A percentile compares a stretch with the other conserved stretches of the same genome.
Evolutionary conservation across 2,329 filamentous ascomycete genomes (phyloP).

Genomic region (Moelleriella libera): DNA sequence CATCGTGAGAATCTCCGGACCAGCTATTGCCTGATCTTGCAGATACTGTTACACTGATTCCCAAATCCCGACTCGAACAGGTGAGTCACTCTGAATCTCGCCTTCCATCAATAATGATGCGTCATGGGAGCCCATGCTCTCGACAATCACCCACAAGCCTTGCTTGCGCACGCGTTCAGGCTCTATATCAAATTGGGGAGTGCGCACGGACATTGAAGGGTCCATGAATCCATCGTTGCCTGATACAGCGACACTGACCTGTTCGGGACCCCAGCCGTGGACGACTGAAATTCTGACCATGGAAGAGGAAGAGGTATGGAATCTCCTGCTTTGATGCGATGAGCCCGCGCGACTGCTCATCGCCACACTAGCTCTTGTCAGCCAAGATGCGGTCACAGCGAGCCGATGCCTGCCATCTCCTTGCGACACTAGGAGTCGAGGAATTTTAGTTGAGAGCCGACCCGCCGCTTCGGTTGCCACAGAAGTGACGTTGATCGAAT

Average conservation of each 20-base stretch:
- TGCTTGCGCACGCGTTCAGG: conserved; percentile 40
- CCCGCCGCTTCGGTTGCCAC: conserved; percentile 66
- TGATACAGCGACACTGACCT: conserved; percentile 48
- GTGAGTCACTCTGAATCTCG: conserved; percentile 36
- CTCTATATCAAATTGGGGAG: conserved; percentile 60
- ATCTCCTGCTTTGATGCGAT: conserved; percentile 9
- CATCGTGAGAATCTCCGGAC: no score
- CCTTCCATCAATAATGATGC: conserved; percentile 30
- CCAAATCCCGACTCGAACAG: conserved; percentile 28
- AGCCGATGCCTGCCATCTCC: conserved; percentile 25
- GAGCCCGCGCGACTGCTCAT: conserved; percentile 14
- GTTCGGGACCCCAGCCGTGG: conserved; percentile 55
- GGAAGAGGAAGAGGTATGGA: conserved; percentile 28
- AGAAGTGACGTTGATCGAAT: conserved; percentile 38
- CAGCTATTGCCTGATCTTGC: no score
- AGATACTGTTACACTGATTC: conserved; percentile 10
- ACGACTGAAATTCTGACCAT: conserved; percentile 59
- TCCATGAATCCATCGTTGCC: conserved; percentile 66
- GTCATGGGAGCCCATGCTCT: conserved; percentile 51
- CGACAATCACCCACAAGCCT: conserved; percentile 68
- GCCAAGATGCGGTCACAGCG: conserved; percentile 22
- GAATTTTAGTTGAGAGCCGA: conserved; percentile 46
- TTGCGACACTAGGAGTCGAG: conserved; percentile 36
- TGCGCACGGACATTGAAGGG: conserved; percentile 49
- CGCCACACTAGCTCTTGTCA: conserved; percentile 40